A percentile compares a stretch with the other conserved stretches of the same genome.
Evolutionary conservation across 495 filamentous ascomycete genomes (phyloP).

Genomic region (Xylaria scruposa): DNA sequence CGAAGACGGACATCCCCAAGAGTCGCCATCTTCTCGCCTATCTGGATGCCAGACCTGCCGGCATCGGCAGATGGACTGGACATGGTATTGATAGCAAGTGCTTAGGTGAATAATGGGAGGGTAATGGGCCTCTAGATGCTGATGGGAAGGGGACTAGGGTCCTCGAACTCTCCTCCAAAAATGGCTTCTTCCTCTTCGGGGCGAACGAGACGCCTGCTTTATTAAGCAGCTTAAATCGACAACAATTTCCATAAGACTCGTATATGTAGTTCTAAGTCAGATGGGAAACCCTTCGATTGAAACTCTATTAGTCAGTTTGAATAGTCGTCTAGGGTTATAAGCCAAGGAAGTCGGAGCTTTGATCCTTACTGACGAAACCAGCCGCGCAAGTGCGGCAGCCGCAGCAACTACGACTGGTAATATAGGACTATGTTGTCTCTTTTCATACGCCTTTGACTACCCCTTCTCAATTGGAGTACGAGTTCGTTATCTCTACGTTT

Average conservation of each 20-base stretch:
- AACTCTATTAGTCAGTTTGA: not conserved
- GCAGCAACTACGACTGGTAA: not conserved
- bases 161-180: not conserved
- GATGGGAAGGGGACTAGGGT: not conserved
- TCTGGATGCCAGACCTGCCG: not conserved
- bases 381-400: not conserved
- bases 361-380: constrained; percentile 1
- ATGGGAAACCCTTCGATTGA: not conserved
- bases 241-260: not conserved
- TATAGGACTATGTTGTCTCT: not conserved
- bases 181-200: not conserved
- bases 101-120: not conserved
- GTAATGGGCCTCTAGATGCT: not conserved
- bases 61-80: not conserved
- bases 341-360: not conserved
- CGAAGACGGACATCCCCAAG: constrained; percentile 58
- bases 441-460: not conserved
- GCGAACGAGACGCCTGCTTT: not conserved
- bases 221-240: not conserved
- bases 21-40: constrained; percentile 36
- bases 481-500: not conserved
- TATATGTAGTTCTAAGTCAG: not conserved
- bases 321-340: not conserved
- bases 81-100: constrained; percentile 6
- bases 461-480: not conserved